Conservation (phyloP, 202 grass and related monocot species). For the Carex arenaria region DNA sequence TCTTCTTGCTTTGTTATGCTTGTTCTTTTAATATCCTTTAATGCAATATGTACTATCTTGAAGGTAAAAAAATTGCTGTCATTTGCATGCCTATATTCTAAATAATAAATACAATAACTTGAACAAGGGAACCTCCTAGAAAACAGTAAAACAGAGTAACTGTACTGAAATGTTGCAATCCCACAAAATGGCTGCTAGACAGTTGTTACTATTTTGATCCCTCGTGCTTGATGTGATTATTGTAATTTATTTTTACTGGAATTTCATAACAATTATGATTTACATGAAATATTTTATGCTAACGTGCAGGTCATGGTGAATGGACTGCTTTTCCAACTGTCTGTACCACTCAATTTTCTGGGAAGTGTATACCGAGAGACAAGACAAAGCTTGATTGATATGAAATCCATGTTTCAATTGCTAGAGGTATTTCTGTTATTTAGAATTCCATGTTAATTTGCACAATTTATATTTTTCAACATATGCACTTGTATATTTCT, state of each 20-base stretch:
- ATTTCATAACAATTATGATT: neutral
- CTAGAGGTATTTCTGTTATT: conserved; percentile 56
- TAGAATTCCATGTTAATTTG: neutral
- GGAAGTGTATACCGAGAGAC: conserved; percentile 97
- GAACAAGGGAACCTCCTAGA: neutral
- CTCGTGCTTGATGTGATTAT: conserved; percentile 2
- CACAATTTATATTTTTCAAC: neutral
- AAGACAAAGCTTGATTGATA: conserved; percentile 98
- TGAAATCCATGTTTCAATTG: conserved; percentile 98
- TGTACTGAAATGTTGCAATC: conserved; percentile 2
- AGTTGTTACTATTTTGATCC: neutral
- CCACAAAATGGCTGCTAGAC: neutral
- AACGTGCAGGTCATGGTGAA: conserved; percentile 92
- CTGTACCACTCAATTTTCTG: conserved; percentile 95
- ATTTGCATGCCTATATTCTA: neutral
- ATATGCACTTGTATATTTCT: neutral
- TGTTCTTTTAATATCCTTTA: neutral
- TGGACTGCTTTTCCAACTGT: conserved; percentile 97
- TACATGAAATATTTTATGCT: conserved; percentile 32
- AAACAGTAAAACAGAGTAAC: neutral
- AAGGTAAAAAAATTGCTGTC: neutral
- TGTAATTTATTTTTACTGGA: conserved; percentile 4
- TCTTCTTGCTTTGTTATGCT: neutral
- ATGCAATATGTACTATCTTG: neutral
- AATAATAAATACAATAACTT: neutral